phyloP scores from a whole-genome alignment of 768 basidiomycete genomes.

The Tylopilus subfusipes region DNA sequence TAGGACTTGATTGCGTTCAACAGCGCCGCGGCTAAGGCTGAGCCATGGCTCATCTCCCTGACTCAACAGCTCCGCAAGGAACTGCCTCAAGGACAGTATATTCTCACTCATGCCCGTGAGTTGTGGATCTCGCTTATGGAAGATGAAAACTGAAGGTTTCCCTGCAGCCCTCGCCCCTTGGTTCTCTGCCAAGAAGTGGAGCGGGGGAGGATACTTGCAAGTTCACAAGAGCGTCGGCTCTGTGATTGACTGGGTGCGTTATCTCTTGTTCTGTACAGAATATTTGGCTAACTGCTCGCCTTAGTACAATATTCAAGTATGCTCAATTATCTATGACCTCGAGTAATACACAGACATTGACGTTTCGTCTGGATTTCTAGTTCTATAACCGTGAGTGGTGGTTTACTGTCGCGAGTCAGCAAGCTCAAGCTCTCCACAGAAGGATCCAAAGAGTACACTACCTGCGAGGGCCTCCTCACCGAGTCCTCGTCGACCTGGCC shows the following conservation, averaged over 20 bases:
- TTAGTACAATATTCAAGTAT: slow-evolving; percentile 42
- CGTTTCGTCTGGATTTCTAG: background rate
- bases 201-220: slow-evolving; percentile 39
- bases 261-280: background rate
- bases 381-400: slow-evolving; percentile 24
- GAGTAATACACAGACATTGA: background rate
- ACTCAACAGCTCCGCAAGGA: slow-evolving; percentile 29
- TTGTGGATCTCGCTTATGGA: background rate
- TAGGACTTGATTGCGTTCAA: slow-evolving; percentile 32
- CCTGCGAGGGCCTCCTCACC: slow-evolving; percentile 52
- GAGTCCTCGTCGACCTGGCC: slow-evolving; percentile 59
- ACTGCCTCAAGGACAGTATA: slow-evolving; percentile 30
- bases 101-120: slow-evolving; percentile 34
- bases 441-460: slow-evolving; percentile 63
- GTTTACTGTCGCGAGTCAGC: slow-evolving; percentile 25
- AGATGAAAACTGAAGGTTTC: background rate
- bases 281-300: background rate
- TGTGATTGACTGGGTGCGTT: slow-evolving; percentile 32
- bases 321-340: background rate
- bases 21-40: slow-evolving; percentile 29
- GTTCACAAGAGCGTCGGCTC: slow-evolving; percentile 38
- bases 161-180: slow-evolving; percentile 41
- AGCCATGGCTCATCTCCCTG: slow-evolving; percentile 30
- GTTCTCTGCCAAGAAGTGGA: slow-evolving; percentile 34
- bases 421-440: slow-evolving; percentile 16